Conservation (phyloP, 2,329 filamentous ascomycete genomes). For the Fusarium odoratissimum region DNA sequence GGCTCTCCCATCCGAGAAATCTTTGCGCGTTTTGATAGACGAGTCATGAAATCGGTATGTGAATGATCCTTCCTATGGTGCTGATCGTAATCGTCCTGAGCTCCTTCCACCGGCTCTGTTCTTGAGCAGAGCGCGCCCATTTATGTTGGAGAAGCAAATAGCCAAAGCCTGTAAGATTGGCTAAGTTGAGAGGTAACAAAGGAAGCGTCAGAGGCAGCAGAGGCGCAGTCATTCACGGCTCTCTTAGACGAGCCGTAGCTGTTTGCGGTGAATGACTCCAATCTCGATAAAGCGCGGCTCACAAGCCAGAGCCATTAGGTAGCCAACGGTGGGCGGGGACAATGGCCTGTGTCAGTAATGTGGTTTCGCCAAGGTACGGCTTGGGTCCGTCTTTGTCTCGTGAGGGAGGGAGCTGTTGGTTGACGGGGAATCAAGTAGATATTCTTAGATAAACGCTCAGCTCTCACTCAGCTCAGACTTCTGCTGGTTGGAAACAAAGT, state of each 20-base stretch:
- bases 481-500: neutral
- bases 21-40: conserved; percentile 22
- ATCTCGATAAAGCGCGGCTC: conserved; percentile 22
- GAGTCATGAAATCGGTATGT: conserved; percentile 21
- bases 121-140: conserved; percentile 46
- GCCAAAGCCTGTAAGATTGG: neutral
- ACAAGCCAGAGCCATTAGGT: conserved; percentile 27
- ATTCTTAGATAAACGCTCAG: neutral
- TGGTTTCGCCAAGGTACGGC: conserved; percentile 11
- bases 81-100: conserved; percentile 10
- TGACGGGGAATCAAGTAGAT: neutral
- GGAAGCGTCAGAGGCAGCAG: conserved; percentile 6
- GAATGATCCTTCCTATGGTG: conserved; percentile 16
- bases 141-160: conserved; percentile 23
- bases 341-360: conserved; percentile 7
- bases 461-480: neutral
- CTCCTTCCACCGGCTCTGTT: conserved; percentile 29
- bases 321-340: conserved; percentile 19
- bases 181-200: conserved; percentile 6
- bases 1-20: conserved; percentile 4
- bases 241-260: conserved; percentile 6
- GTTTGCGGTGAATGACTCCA: conserved; percentile 31
- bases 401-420: neutral
- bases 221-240: conserved; percentile 20
- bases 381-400: conserved; percentile 5